These are phyloP conservation scores for Grosmannia huntii DNA, from an alignment of 2,329 filamentous ascomycete species.

Conservation along the genomic window DNA sequence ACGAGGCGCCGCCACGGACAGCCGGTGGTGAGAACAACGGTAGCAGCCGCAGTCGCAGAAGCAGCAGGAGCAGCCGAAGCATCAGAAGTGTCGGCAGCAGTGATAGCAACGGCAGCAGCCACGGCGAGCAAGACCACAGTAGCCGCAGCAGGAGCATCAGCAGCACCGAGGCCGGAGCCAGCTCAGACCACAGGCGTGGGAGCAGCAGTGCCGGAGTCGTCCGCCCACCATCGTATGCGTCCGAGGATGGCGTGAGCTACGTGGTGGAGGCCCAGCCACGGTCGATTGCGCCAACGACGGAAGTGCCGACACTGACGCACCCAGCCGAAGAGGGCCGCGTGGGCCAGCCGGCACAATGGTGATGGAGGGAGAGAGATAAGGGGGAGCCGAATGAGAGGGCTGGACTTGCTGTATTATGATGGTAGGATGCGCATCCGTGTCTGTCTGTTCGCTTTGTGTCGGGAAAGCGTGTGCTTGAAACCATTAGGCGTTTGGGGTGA, in stretches of 20 bases:
- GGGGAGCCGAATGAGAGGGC: background rate
- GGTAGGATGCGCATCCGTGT: background rate
- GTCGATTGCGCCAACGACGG: constrained; percentile 36
- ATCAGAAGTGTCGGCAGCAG: constrained; percentile 3
- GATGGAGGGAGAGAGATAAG: background rate
- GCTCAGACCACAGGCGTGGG: constrained; percentile 6
- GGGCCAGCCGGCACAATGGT: constrained; percentile 15
- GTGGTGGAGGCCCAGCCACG: constrained; percentile 54
- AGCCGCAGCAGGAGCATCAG: too few species aligned
- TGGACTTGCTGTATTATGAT: background rate
- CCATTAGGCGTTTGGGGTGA: background rate
- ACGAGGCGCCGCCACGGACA: constrained; percentile 18
- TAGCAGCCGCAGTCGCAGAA: background rate
- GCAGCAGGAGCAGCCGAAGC: background rate
- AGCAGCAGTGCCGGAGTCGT: constrained; percentile 10
- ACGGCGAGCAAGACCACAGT: constrained; percentile 4
- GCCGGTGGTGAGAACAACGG: constrained; percentile 2
- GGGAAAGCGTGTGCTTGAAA: background rate
- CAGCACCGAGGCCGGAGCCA: too few species aligned
- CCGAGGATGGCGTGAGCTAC: constrained; percentile 63
- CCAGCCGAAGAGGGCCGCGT: constrained; percentile 30
- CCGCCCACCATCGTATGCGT: constrained; percentile 64
- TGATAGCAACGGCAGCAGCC: background rate
- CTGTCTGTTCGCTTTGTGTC: background rate
- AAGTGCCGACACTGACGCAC: constrained; percentile 20